These are phyloP conservation scores for Funneliformis caledonium DNA, from an alignment of 371 early-diverging fungal species.

Conservation along the genomic window DNA sequence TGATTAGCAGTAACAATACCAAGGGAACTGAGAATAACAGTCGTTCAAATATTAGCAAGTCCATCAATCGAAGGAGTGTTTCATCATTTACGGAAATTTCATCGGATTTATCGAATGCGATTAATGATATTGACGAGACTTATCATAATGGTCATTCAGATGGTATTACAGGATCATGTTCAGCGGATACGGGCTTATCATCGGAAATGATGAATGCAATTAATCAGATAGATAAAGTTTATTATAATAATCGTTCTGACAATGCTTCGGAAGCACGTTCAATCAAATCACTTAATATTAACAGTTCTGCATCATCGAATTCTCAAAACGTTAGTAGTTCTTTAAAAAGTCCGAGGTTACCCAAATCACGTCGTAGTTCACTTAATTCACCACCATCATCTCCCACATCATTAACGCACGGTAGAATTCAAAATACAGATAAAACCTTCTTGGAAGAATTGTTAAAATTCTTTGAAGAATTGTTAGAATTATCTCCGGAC, in stretches of 20 bases:
- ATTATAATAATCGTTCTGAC: neutral
- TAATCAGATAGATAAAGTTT: neutral
- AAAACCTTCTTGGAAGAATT: conserved; percentile 3
- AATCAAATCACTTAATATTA: neutral
- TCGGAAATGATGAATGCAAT: neutral
- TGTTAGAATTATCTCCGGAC: conserved; percentile 14
- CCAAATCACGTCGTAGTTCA: neutral
- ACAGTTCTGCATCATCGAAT: neutral
- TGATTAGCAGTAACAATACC: too few species aligned
- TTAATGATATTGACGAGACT: neutral
- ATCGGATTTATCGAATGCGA: neutral
- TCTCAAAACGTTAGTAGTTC: neutral
- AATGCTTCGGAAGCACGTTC: too few species aligned
- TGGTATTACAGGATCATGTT: neutral
- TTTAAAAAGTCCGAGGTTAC: neutral
- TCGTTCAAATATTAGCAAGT: neutral
- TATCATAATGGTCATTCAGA: neutral
- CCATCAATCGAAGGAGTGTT: neutral
- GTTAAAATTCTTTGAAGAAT: conserved; percentile 17
- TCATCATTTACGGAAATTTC: neutral
- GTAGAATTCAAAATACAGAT: conserved; percentile 20
- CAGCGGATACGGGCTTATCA: neutral
- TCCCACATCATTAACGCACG: neutral
- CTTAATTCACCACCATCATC: conserved; percentile 7
- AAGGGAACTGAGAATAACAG: too few species aligned